Percentiles rank a stretch among this genome's conserved stretches.
phyloP scores from a whole-genome alignment of 345 rosid species.

The Excoecaria agallocha region DNA sequence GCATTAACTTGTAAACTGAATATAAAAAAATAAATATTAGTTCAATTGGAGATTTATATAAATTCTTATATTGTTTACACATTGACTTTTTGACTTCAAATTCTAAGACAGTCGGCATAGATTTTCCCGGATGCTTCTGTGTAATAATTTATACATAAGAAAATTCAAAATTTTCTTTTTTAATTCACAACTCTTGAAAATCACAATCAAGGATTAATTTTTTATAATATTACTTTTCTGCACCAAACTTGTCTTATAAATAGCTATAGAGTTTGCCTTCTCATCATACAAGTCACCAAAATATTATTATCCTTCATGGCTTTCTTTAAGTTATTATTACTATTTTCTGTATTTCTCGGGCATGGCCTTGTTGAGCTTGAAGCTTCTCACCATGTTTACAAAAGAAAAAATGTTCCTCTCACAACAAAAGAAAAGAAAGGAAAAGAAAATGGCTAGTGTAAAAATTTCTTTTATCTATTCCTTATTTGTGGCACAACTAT shows the following conservation, averaged over 20 bases:
- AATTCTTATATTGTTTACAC: neutral
- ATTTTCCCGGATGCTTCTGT: neutral
- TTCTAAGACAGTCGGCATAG: too few relatives aligned
- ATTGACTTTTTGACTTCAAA: constrained; percentile 6
- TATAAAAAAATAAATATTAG: too few relatives aligned
- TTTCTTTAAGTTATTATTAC: constrained; percentile 23
- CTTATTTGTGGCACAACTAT: too few relatives aligned
- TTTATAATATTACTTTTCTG: neutral
- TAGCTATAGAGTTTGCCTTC: neutral
- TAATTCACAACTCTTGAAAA: neutral
- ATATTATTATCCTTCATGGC: neutral
- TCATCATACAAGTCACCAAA: neutral
- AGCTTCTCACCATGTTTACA: constrained; percentile 53
- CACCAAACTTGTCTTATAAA: constrained; percentile 1
- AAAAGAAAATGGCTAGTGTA: too few relatives aligned
- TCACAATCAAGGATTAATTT: constrained; percentile 1
- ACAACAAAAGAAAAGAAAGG: too few relatives aligned
- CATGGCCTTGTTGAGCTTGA: constrained; percentile 40
- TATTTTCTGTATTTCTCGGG: constrained; percentile 37
- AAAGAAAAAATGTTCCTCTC: too few relatives aligned
- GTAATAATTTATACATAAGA: neutral
- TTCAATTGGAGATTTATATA: neutral
- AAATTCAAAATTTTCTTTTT: neutral
- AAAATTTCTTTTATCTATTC: too few relatives aligned
- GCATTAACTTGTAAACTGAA: too few relatives aligned